Percentiles rank a stretch among this genome's conserved stretches.
Evolutionary conservation across 2,329 filamentous ascomycete genomes (phyloP).

Genomic region (Fusarium albosuccineum): DNA sequence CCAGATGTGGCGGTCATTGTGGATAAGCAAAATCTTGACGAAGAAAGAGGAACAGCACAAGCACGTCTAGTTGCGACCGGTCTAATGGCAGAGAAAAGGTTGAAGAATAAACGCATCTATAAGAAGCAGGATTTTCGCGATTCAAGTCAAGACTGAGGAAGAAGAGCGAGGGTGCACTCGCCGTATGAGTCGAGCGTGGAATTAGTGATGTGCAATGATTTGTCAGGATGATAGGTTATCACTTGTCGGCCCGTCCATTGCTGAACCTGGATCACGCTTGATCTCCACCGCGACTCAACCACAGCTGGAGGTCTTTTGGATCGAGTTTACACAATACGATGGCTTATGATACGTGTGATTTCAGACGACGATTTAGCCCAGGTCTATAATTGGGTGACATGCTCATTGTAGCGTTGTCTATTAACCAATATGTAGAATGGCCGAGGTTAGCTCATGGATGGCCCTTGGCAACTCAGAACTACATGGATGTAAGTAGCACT

Average conservation of each 20-base stretch:
- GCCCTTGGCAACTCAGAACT: too few relatives aligned
- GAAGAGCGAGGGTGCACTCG: constrained; percentile 12
- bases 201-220: constrained; percentile 42
- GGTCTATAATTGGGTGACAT: not conserved
- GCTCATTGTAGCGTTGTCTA: too few relatives aligned
- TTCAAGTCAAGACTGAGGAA: constrained; percentile 5
- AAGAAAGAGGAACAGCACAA: constrained; percentile 18
- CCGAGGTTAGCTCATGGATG: too few relatives aligned
- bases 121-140: not conserved
- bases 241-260: constrained; percentile 27
- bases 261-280: constrained; percentile 31
- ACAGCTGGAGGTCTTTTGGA: not conserved
- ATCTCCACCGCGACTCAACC: constrained; percentile 31
- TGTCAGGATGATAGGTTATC: constrained; percentile 38
- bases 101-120: constrained; percentile 41
- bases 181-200: constrained; percentile 42
- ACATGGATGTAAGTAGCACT: not conserved
- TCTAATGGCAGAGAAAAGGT: constrained; percentile 33
- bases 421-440: too few relatives aligned
- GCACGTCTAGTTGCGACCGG: constrained; percentile 24
- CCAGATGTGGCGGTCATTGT: constrained; percentile 45
- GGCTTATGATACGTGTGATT: not conserved
- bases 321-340: not conserved
- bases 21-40: constrained; percentile 26
- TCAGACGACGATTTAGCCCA: too few relatives aligned